A percentile compares a stretch with the other conserved stretches of the same genome.
Evolutionary conservation across 2,329 filamentous ascomycete genomes (phyloP).

Genomic region (Scopulariopsis brevicaulis): DNA sequence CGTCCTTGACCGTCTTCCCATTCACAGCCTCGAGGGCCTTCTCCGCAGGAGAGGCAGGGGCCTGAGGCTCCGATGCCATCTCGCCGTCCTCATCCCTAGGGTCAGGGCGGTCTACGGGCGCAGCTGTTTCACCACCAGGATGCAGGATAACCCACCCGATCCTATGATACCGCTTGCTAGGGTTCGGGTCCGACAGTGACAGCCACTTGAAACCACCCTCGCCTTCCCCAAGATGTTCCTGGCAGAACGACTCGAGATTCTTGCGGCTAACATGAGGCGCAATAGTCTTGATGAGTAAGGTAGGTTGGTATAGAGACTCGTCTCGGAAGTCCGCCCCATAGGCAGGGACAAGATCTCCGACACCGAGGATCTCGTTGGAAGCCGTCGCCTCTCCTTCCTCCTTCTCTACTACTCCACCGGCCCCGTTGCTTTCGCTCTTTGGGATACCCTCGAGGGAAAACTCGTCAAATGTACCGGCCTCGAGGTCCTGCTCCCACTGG

Average conservation of each 20-base stretch:
- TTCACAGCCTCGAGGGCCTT: conserved; percentile 92
- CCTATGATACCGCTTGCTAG: conserved; percentile 90
- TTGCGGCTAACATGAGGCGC: conserved; percentile 89
- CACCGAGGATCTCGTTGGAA: conserved; percentile 82
- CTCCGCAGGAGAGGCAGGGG: conserved; percentile 54
- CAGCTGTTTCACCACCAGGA: conserved; percentile 56
- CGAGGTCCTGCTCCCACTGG: conserved; percentile 83
- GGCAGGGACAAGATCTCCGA: conserved; percentile 79
- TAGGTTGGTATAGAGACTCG: conserved; percentile 78
- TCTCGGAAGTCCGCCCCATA: conserved; percentile 80
- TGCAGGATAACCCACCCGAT: conserved; percentile 99
- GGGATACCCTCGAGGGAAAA: conserved; percentile 91
- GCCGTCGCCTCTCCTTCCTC: conserved; percentile 92
- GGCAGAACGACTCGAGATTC: conserved; percentile 89
- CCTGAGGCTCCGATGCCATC: conserved; percentile 41
- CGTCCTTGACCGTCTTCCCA: conserved; percentile 92
- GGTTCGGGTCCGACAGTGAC: conserved; percentile 92
- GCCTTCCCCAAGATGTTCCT: conserved; percentile 82
- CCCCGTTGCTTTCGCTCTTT: conserved; percentile 83
- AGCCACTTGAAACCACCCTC: conserved; percentile 93
- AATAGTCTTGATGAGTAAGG: conserved; percentile 94
- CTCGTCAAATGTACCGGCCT: conserved; percentile 79
- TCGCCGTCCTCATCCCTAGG: conserved; percentile 56
- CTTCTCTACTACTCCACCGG: conserved; percentile 77
- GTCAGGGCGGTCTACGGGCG: conserved; percentile 60